These are phyloP conservation scores for Termitomyces sp. DNA, from an alignment of 768 basidiomycete genomes.

Conservation along the genomic window DNA sequence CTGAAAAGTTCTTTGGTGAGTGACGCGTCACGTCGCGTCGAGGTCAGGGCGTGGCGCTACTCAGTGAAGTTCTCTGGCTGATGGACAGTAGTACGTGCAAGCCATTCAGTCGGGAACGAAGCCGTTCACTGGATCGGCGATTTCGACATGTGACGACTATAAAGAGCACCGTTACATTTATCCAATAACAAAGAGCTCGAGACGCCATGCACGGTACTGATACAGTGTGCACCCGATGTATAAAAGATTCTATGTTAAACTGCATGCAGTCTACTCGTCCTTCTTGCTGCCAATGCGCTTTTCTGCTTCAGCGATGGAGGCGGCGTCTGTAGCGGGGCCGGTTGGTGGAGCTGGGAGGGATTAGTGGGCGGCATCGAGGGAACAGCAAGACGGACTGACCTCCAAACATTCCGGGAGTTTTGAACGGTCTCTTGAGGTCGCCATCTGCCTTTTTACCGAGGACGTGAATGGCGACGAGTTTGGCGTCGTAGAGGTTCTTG, in stretches of 20 bases:
- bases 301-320: slow-evolving; percentile 83
- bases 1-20: too few species aligned
- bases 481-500: slow-evolving; percentile 85
- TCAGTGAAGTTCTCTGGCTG: too few species aligned
- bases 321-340: slow-evolving; percentile 84
- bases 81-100: too few species aligned
- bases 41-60: too few species aligned
- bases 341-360: slow-evolving; percentile 29
- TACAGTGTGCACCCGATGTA: background rate
- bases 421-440: slow-evolving; percentile 89
- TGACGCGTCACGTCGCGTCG: too few species aligned
- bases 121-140: too few species aligned
- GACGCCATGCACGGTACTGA: too few species aligned
- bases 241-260: too few species aligned
- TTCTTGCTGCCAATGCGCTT: slow-evolving; percentile 80
- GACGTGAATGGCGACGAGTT: slow-evolving; percentile 77
- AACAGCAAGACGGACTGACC: slow-evolving; percentile 25
- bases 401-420: slow-evolving; percentile 68
- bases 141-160: too few species aligned
- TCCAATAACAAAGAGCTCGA: background rate
- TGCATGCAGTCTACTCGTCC: slow-evolving; percentile 47
- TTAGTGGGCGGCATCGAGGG: background rate
- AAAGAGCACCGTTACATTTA: too few species aligned
- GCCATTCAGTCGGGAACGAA: too few species aligned
- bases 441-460: slow-evolving; percentile 76